These are phyloP conservation scores for Dioszegia crocea DNA, from an alignment of 768 basidiomycete genomes.

Conservation along the genomic window DNA sequence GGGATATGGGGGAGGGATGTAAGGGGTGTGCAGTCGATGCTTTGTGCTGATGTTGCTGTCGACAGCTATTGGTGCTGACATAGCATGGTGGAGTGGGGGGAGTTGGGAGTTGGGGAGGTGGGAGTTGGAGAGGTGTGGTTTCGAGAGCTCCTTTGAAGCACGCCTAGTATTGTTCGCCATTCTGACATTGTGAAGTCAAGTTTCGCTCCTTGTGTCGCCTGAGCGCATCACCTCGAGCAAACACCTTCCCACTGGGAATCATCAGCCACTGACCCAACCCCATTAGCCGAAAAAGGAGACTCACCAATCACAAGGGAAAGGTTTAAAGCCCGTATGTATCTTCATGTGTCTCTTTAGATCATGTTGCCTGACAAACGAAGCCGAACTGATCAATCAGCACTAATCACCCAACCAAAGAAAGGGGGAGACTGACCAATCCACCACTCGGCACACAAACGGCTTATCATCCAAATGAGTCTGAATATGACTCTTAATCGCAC, in stretches of 20 bases:
- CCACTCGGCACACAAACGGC: constrained; percentile 50
- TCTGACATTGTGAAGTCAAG: constrained; percentile 19
- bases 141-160: no score
- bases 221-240: constrained; percentile 53
- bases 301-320: constrained; percentile 53
- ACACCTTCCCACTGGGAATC: constrained; percentile 50
- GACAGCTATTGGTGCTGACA: no score
- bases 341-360: constrained; percentile 52
- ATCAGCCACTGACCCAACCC: neutral
- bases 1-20: no score
- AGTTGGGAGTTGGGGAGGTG: no score
- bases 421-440: constrained; percentile 49
- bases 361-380: constrained; percentile 53
- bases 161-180: neutral
- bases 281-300: constrained; percentile 8
- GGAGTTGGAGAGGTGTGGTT: no score
- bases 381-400: constrained; percentile 26
- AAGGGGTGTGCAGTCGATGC: no score
- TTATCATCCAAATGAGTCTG: constrained; percentile 54
- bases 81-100: no score
- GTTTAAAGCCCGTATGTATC: constrained; percentile 52
- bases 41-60: no score
- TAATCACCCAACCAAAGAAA: no score
- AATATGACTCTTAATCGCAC: constrained; percentile 52
- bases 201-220: constrained; percentile 52